Evolutionary conservation across 139 green algal genomes (phyloP), one percentile per base, ranked within the genome.

Genomic region (Micromonas pusilla): DNA sequence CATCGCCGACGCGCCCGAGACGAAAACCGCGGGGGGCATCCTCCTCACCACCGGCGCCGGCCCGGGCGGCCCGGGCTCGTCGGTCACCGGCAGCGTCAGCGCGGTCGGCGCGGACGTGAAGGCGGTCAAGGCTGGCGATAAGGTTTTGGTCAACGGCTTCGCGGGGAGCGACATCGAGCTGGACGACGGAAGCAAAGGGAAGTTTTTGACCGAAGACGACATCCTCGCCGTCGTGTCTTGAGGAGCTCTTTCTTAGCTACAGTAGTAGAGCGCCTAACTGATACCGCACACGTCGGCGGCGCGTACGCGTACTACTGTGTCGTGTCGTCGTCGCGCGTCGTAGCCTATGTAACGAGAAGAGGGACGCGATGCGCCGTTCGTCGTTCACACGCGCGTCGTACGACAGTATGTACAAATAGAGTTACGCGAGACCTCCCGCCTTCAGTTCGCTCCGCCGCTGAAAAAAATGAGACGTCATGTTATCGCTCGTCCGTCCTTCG

Each of bases 161-260:
- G 36, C 68, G 34, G 68, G 68, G 13, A 38, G 34, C 34, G 68
- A 75, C n/a, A n/a, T 75, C 30, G 68, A 75, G 68, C 62, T 75
- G n/a, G 68, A 60, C 4, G 68, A 63, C 68, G 68, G 68, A 39
- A 21, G 3, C 16, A 75, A 75, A 3, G 68, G 68, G 3, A 75
- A 75, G 37, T 75, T 75, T 65, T 34, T 75, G 21, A 75, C 31
- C 68, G 31, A 38, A 19, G 68, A 38, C 26, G 68, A 75, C 68
- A 36, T 75, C 34, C 38, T 75, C 37, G 68, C 68, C 1, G 38
- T 75, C 19, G 30, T 75, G 37, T 6, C 37, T 1, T 62, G 23
- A 52, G 16, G 60, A 68, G 4, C 25, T 9, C 60, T 68, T 68
- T 68, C 4, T 68, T 68, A 68, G 25, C 9, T n/a, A n/a, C n/a